Base-by-base conservation (phyloP, 305 asterid genomes). In the Solanum hybrid region DNA sequence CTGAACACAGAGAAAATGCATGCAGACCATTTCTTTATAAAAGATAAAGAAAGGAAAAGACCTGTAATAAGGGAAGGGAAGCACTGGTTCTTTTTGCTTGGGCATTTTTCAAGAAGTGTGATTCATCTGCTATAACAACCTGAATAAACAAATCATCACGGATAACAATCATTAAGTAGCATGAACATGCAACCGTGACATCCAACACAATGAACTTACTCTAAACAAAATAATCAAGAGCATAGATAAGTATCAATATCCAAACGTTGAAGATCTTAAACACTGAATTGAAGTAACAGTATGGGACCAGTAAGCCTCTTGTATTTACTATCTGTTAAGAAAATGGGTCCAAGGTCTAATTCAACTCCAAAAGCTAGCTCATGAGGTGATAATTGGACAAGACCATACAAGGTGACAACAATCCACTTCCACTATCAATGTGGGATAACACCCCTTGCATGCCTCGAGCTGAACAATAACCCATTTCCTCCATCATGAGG, bases 91-190 rank as follows among this genome's bases (percentile, higher is more conserved):
- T 93, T 92, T 98, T 98, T 87, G 99, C 99, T 93, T 94, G 98
- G 90, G 91, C 98, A 93, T 98, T 98, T 95, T 98, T 98, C 91
- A 98, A 92, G 94, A 94, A 98, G 92, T 98, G 99, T 40, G 99
- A 98, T 93, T 98, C 99, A 93, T 98, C 99, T 24, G 99, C 99
- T 90, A 98, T 94, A 89, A 96, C 98, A 88, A 95, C 93, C 99
- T 97, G 92, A 91, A 94, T 87, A 90, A 90, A 91, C 89, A 93
- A 40, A 90, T 45, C 88, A 88, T 51, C 85, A 86, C 45, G 77
- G 73, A 81, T 88, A 90, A 89, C 87, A 88, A 89, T 89, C 56
- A 42, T 85, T 60, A 60, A n/a, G 77, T 85, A 85, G 88, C 78
- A 85, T 60, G 51, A 85, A 85, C 12, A 85, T 11, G 51, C 77